Evolutionary conservation across 352 stramenopile genomes (phyloP).

Genomic region (Globisporangium nunn): DNA sequence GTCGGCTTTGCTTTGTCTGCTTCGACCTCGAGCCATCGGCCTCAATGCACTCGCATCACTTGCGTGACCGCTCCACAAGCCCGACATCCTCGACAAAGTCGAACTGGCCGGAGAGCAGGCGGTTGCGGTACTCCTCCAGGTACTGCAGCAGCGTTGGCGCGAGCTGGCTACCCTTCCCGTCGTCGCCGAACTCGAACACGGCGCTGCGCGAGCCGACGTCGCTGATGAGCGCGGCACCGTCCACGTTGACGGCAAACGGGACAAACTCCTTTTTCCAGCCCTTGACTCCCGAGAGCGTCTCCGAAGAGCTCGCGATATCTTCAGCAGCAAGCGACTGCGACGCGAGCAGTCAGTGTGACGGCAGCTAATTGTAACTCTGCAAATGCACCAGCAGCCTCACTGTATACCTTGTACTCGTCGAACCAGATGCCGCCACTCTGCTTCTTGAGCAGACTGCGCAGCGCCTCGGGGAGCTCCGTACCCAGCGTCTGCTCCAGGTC

Average conservation of each 20-base stretch:
- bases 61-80: slow-evolving; percentile 65
- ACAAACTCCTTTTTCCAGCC: slow-evolving; percentile 56
- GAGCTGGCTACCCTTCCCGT: slow-evolving; percentile 45
- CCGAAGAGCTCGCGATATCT: slow-evolving; percentile 45
- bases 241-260: slow-evolving; percentile 66
- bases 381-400: neutral
- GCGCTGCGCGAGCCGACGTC: slow-evolving; percentile 45
- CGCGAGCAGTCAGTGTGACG: neutral
- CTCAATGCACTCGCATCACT: slow-evolving; percentile 17
- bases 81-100: slow-evolving; percentile 83
- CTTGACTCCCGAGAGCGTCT: slow-evolving; percentile 35
- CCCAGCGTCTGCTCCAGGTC: slow-evolving; percentile 61
- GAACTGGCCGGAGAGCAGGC: slow-evolving; percentile 72
- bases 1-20: neutral
- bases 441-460: slow-evolving; percentile 60
- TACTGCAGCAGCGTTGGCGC: slow-evolving; percentile 54
- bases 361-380: neutral
- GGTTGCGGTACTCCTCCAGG: slow-evolving; percentile 75
- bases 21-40: neutral
- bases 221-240: slow-evolving; percentile 55
- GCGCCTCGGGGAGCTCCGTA: slow-evolving; percentile 47
- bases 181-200: slow-evolving; percentile 63
- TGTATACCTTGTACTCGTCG: slow-evolving; percentile 62
- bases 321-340: slow-evolving; percentile 51
- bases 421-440: slow-evolving; percentile 82